phyloP scores from a whole-genome alignment of 768 basidiomycete genomes.

The Lyophyllum atratum region DNA sequence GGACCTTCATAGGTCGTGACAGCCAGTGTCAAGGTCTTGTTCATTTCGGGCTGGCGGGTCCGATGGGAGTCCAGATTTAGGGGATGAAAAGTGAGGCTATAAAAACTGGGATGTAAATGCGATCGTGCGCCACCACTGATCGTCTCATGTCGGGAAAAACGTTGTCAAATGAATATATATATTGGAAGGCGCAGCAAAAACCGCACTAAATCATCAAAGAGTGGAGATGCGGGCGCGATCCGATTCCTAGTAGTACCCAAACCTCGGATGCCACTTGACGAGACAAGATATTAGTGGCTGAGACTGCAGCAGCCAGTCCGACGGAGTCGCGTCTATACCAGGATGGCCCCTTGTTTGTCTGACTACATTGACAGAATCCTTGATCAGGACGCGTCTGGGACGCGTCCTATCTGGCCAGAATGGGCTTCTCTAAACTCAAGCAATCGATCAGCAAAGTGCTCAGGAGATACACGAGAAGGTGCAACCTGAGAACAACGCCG shows the following conservation, averaged over 20 bases:
- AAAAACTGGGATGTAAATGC: not conserved
- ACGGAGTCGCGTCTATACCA: not conserved
- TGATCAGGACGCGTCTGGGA: too few relatives aligned
- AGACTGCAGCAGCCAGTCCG: not conserved
- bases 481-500: not conserved
- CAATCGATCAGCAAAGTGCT: not conserved
- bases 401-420: not conserved
- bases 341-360: too few relatives aligned
- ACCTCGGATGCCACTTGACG: not conserved
- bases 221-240: too few relatives aligned
- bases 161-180: not conserved
- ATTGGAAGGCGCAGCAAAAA: not conserved
- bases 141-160: not conserved
- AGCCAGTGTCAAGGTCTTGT: not conserved
- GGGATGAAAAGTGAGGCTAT: not conserved
- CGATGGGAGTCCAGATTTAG: not conserved
- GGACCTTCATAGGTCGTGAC: not conserved
- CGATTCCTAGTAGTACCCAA: too few relatives aligned
- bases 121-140: conserved; percentile 7
- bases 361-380: too few relatives aligned
- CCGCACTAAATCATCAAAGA: not conserved
- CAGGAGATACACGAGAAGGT: not conserved
- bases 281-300: not conserved
- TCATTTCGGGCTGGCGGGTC: not conserved
- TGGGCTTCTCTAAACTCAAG: not conserved